Base-by-base conservation (phyloP, 495 filamentous ascomycete genomes). In the Penicillium steckii region DNA sequence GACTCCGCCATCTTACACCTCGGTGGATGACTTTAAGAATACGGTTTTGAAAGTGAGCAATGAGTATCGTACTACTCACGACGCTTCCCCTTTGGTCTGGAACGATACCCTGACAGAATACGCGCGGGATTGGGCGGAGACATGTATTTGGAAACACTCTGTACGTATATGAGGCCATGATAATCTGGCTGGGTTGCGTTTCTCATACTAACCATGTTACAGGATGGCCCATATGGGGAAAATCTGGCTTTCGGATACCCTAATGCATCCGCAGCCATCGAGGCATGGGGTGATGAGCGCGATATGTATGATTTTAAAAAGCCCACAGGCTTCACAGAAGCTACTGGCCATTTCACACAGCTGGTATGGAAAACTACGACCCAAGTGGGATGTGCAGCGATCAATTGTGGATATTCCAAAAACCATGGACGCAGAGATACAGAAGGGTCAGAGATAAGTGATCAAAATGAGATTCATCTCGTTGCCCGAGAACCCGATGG, bases 261-360 rank as follows among this genome's bases (percentile, higher is more conserved):
- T 0, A 83, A 85, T 64, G 77, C 78, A 1, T 76, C 78, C 0
- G 63, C 78, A 6, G 77, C 83, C 13, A 76, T 93, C 21, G 78
- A 79, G 30, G 79, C 73, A 18, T 94, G 89, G 89, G 88, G 79
- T 10, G 58, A 82, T 53, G 90, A 94, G 67, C 53, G 78, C 10
- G 45, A 55, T 0, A 24, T 69, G 5, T 93, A 91, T 57, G 63
- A 90, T 53, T 90, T 79, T 67, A 10, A 58, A 0, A 59, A 70
- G 3, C 70, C 75, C 7, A 74, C 79, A 0, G 76, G 73, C 0
- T 91, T 88, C 64, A 70, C 53, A 7, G 77, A 87, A 52, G 58
- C 68, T 15, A 91, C 89, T n/a, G 90, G 89, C 0, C 89, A 95
- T 69, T 95, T 90, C 66, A 90, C 89, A 22, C 89, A 92, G 73